Percentiles rank a stretch among this genome's conserved stretches.
Evolutionary conservation across 169 alveolate genomes (phyloP).

Genomic region (Eimeria praecox): DNA sequence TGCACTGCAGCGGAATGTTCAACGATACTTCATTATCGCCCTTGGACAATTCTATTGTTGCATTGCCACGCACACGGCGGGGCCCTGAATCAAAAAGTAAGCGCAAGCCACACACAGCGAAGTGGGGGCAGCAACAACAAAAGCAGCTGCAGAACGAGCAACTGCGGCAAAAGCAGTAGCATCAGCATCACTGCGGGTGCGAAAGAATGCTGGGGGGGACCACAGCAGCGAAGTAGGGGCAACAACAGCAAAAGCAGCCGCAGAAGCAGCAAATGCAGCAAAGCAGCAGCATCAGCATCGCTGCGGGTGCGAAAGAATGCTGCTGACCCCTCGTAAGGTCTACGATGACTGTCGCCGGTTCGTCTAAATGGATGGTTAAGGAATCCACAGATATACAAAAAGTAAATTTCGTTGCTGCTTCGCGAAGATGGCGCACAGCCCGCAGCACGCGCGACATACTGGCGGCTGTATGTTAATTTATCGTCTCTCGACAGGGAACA

Average conservation of each 20-base stretch:
- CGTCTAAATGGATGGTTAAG: not conserved
- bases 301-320: not conserved
- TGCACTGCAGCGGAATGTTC: conserved; percentile 60
- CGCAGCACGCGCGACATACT: conserved; percentile 71
- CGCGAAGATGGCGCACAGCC: conserved; percentile 69
- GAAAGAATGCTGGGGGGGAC: too few species aligned
- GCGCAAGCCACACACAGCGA: not conserved
- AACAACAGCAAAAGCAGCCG: not conserved
- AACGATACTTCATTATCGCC: conserved; percentile 12
- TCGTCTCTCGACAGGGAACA: not conserved
- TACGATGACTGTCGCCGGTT: conserved; percentile 28
- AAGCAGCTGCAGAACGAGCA: not conserved
- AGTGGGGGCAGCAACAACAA: not conserved
- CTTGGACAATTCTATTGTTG: conserved; percentile 29
- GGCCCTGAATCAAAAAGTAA: conserved; percentile 37
- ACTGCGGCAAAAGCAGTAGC: not conserved
- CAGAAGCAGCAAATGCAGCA: conserved; percentile 1
- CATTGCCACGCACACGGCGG: conserved; percentile 59
- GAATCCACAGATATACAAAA: conserved; percentile 23
- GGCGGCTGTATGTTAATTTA: not conserved
- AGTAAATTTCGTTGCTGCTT: conserved; percentile 32
- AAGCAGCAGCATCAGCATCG: not conserved
- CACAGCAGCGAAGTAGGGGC: not conserved
- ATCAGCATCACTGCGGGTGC: not conserved
- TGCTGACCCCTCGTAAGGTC: conserved; percentile 53